Evolutionary conservation across 2,329 filamentous ascomycete species (phyloP), one percentile per base, ranked within the genome.

Genomic region (Cryphonectria radicalis): DNA sequence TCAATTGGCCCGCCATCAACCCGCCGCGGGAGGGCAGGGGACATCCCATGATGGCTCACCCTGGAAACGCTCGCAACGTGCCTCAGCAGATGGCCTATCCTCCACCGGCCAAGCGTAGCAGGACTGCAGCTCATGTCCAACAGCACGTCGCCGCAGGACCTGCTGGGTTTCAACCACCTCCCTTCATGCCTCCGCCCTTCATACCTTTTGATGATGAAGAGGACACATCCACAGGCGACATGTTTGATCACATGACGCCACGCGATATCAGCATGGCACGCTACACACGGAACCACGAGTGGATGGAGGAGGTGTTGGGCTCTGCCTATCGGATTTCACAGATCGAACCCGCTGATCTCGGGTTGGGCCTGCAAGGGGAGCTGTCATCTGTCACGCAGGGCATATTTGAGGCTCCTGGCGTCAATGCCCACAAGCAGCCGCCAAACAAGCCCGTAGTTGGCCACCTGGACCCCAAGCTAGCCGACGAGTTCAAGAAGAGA

Each of bases 231-330:
- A 87, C 93, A 28, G 94, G 94, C 40, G 96, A 99, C 80, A 87
- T 95, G 79, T 93, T 99, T 77, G 96, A 99, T 78, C 89, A 94
- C 74, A 85, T 98, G 73, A 95, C 94, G 0, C 95, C 95, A 3
- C 89, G 95, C 60, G 96, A 99, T 74, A 92, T 99, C 73, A 97
- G 94, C 76, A 85, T 93, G 72, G 89, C 90, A 74, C 89, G 96
- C 69, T 99, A 98, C 80, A 92, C 92, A 79, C 94, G 98, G 78
- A 97, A 99, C 77, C 95, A 99, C 77, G 94, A 97, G 80, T 98
- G 95, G 96, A 97, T 99, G 93, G 96, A 98, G 78, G 95, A 99
- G 81, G 91, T 99, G 40, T 88, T 98, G 68, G 93, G 93, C 0
- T 98, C 95, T 1, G 94, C 95, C 0, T 98, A 97, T 78, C 87